A percentile compares a stretch with the other conserved stretches of the same genome.
phyloP scores from a whole-genome alignment of 345 rosid species.

The Dipteronia dyeriana region DNA sequence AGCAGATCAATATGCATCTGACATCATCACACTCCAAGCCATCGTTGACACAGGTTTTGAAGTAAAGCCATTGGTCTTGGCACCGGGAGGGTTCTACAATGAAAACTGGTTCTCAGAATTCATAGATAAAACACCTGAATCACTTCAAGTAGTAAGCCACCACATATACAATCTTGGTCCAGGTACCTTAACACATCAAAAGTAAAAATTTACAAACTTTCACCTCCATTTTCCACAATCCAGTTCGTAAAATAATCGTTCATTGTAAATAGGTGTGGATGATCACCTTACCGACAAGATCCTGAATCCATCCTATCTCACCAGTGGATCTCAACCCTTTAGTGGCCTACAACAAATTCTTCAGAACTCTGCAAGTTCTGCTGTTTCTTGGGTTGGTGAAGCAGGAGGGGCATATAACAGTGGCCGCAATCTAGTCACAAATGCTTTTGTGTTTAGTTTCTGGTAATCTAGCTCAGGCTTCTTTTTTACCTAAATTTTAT shows the following conservation, averaged over 20 bases:
- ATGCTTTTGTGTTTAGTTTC: conserved; percentile 59
- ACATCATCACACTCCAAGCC: conserved; percentile 27
- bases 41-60: conserved; percentile 30
- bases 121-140: conserved; percentile 27
- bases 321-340: conserved; percentile 28
- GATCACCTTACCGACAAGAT: conserved; percentile 47
- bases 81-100: conserved; percentile 57
- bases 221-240: not conserved
- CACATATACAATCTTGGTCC: conserved; percentile 64
- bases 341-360: conserved; percentile 39
- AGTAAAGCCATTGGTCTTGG: conserved; percentile 44
- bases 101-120: conserved; percentile 42
- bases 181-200: conserved; percentile 23
- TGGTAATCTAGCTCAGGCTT: conserved; percentile 35
- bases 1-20: conserved; percentile 46
- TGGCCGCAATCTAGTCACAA: conserved; percentile 51
- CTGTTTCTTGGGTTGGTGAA: conserved; percentile 71
- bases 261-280: conserved; percentile 40
- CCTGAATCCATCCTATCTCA: conserved; percentile 47
- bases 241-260: not conserved
- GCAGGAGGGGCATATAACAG: conserved; percentile 69
- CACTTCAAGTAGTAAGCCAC: conserved; percentile 48
- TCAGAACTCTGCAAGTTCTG: conserved; percentile 35
- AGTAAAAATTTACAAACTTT: not conserved
- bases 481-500: not conserved